phyloP scores from a whole-genome alignment of 2,329 filamentous ascomycete species.

The Aureobasidium sp. region DNA sequence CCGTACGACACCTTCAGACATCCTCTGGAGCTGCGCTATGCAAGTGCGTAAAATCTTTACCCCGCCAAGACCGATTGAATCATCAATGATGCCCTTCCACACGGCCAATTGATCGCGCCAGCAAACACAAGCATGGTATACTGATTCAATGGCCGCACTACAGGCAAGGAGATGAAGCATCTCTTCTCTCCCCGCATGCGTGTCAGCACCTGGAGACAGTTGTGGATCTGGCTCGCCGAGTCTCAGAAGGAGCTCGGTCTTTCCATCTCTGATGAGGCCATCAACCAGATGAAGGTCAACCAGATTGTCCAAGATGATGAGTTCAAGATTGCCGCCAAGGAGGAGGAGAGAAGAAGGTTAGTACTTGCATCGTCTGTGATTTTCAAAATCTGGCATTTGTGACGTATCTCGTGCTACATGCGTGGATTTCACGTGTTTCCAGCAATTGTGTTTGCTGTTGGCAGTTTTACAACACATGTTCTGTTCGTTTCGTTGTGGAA shows the following conservation, averaged over 20 bases:
- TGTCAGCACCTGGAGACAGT: slow-evolving; percentile 69
- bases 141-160: slow-evolving; percentile 7
- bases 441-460: background rate
- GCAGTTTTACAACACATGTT: background rate
- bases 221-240: slow-evolving; percentile 82
- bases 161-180: slow-evolving; percentile 57
- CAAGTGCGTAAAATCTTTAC: slow-evolving; percentile 13
- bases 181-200: slow-evolving; percentile 73
- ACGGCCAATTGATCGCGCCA: background rate
- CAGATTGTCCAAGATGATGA: slow-evolving; percentile 39
- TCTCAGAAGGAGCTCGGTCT: slow-evolving; percentile 74
- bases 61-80: slow-evolving; percentile 7
- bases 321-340: slow-evolving; percentile 38
- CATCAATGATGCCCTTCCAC: background rate
- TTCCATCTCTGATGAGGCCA: slow-evolving; percentile 57
- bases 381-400: background rate
- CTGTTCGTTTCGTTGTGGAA: background rate
- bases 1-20: slow-evolving; percentile 17
- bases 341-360: slow-evolving; percentile 35
- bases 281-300: slow-evolving; percentile 38
- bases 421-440: background rate
- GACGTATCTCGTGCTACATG: background rate
- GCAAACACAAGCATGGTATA: background rate
- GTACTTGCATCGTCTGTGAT: background rate
- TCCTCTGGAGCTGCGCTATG: slow-evolving; percentile 17